Evolutionary conservation across 1,284 basidiomycete species (phyloP), one percentile per base, ranked within the genome.

Genomic region (Leccinum cinnamomeum): DNA sequence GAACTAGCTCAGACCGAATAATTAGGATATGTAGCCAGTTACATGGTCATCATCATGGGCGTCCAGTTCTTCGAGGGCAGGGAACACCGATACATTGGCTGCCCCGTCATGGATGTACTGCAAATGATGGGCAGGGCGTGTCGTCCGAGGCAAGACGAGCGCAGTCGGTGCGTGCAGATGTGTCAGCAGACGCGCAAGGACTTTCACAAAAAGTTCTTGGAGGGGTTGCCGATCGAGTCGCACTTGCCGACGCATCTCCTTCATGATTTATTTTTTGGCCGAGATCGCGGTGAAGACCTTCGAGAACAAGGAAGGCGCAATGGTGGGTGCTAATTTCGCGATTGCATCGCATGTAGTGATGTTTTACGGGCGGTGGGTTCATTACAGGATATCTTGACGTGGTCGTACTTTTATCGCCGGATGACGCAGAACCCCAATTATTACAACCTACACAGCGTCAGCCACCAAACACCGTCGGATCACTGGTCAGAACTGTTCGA

Each of bases 121-220:
- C 96, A 99, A 73, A 99, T 99, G 97, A 97, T 99, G 87, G 97
- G 97, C 50, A 86, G 91, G 20, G 96, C 97, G 2, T 98, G 95
- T 73, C 87, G 95, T 30, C 95, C 97, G 16, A 79, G 79, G 55
- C 88, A 94, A 64, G 96, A 98, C 69, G 87, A 90, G 11, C 89
- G 88, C 60, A 48, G 92, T 68, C 90, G 94, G 18, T 98, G 95
- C 72, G 90, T 33, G 33, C 10, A 1, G 33, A 33, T 33, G 33
- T 33, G 33, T 0, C 33, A 33, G 10, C 33, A 33, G 33, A 33
- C 33, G 33, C 33, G 33, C 33, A 33, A 33, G 76, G 95, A 97
- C 74, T 98, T 97, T 76, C 98, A 97, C 84, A 98, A 97, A 79
- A 99, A 99, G 78, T 98, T 99, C 85, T 78, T 99, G 64, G 51